These are phyloP conservation scores for Dipodascus albidus DNA, from an alignment of 805 yeast species.

Conservation along the genomic window DNA sequence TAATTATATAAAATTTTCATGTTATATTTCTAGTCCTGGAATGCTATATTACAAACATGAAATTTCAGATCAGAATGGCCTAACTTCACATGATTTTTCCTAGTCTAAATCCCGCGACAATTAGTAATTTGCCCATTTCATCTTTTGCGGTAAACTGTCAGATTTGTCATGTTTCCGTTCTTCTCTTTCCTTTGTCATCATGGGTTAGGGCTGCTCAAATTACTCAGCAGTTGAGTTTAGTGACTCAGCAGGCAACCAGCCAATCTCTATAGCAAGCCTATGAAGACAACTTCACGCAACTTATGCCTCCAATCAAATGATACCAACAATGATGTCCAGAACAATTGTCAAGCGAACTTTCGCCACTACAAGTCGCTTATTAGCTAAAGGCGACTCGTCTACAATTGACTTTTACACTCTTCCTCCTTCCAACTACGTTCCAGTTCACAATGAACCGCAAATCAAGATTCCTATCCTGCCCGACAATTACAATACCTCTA, in stretches of 20 bases:
- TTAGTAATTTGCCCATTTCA: no score
- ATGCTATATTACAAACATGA: background rate
- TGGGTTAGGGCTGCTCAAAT: no score
- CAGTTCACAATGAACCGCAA: conserved; percentile 6
- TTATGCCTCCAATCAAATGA: background rate
- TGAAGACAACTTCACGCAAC: no score
- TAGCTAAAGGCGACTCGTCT: conserved; percentile 25
- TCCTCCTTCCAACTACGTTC: conserved; percentile 14
- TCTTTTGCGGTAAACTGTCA: no score
- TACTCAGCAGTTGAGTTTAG: no score
- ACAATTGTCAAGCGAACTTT: background rate
- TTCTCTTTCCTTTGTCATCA: no score
- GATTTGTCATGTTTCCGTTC: no score
- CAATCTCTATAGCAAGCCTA: background rate
- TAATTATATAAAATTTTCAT: background rate
- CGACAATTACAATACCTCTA: conserved; percentile 13
- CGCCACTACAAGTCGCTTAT: conserved; percentile 10
- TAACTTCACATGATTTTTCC: conserved; percentile 1
- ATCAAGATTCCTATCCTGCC: conserved; percentile 24
- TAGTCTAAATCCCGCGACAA: no score
- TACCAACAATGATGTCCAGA: conserved; percentile 1
- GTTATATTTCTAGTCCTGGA: background rate
- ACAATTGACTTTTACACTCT: conserved; percentile 27
- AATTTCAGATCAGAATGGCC: background rate
- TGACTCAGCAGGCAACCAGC: no score